These are phyloP conservation scores for Pythium aquatile DNA, from an alignment of 352 stramenopile genomes.

Conservation along the genomic window DNA sequence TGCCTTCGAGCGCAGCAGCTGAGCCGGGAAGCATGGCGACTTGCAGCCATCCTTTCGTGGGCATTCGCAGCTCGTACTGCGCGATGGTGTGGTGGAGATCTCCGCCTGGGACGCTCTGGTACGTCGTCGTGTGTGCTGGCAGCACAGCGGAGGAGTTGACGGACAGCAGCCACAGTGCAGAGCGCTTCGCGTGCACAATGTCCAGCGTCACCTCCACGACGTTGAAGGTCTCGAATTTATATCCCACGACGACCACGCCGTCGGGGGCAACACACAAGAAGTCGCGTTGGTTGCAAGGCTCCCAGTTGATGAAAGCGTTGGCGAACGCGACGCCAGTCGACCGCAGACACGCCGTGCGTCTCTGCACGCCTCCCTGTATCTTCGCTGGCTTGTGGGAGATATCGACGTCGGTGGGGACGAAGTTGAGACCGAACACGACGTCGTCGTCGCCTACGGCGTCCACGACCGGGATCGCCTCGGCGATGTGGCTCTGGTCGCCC, in stretches of 20 bases:
- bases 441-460: constrained; percentile 6
- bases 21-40: constrained; percentile 14
- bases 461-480: constrained; percentile 6
- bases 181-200: constrained; percentile 8
- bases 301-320: constrained; percentile 9
- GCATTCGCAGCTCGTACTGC: neutral
- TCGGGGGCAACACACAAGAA: constrained; percentile 3
- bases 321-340: constrained; percentile 8
- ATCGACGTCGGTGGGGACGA: neutral
- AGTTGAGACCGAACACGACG: constrained; percentile 16
- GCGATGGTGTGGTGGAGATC: constrained; percentile 10
- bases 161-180: constrained; percentile 7
- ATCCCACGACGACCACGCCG: neutral
- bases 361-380: neutral
- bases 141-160: neutral
- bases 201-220: constrained; percentile 12
- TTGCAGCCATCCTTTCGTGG: neutral
- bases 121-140: neutral
- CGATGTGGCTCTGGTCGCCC: neutral
- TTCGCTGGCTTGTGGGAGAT: neutral
- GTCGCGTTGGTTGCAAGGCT: neutral
- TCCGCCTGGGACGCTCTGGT: neutral
- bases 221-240: neutral
- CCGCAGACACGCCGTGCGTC: neutral
- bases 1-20: neutral